Evolutionary conservation across 805 yeast species (phyloP).

Genomic region (Martiniozyma abietophila): DNA sequence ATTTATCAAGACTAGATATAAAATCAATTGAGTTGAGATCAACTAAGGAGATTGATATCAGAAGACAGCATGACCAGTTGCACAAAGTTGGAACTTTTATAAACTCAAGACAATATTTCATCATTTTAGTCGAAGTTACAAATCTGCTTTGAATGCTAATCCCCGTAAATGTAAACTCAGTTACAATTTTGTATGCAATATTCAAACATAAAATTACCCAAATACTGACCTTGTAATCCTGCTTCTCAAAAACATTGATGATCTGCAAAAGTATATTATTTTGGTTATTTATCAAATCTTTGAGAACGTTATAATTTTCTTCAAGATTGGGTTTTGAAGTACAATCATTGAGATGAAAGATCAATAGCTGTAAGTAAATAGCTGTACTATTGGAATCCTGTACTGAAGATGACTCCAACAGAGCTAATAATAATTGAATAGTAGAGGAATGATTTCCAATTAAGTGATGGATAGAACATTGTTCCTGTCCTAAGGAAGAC

Average conservation of each 20-base stretch:
- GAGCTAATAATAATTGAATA: no score
- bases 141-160: not conserved
- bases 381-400: constrained; percentile 13
- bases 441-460: no score
- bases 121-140: constrained; percentile 18
- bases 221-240: constrained; percentile 9
- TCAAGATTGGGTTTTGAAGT: constrained; percentile 4
- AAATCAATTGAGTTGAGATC: not conserved
- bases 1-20: constrained; percentile 25
- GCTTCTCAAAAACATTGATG: constrained; percentile 15
- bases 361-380: constrained; percentile 25
- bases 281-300: not conserved
- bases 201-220: constrained; percentile 13
- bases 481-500: no score
- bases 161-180: not conserved
- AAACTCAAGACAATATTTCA: constrained; percentile 29
- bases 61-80: constrained; percentile 27
- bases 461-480: no score
- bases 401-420: no score
- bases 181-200: constrained; percentile 5
- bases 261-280: constrained; percentile 10
- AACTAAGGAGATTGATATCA: constrained; percentile 13
- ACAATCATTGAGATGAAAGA: constrained; percentile 17
- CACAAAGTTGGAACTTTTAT: constrained; percentile 26
- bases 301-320: not conserved